These are phyloP conservation scores for Fibroporia radiculosa DNA, from an alignment of 768 basidiomycete species.

Conservation along the genomic window DNA sequence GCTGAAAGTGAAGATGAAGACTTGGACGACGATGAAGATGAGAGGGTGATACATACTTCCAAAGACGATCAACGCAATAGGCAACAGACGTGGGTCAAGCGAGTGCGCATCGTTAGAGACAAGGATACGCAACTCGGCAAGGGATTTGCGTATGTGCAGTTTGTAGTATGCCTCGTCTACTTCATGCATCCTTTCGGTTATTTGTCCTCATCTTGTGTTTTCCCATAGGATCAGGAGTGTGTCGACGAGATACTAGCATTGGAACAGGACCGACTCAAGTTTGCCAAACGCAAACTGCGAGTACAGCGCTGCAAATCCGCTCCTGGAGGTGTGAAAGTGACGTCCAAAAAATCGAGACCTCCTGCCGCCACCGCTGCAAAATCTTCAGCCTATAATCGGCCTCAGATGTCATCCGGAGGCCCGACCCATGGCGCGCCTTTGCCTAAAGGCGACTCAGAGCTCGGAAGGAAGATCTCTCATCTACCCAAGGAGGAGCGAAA, in stretches of 20 bases:
- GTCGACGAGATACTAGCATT: conserved; percentile 89
- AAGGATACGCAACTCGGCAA: conserved; percentile 90
- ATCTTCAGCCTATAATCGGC: conserved; percentile 8
- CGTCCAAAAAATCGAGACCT: conserved; percentile 18
- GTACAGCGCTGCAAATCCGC: conserved; percentile 86
- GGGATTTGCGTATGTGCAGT: conserved; percentile 91
- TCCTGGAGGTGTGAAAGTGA: conserved; percentile 29
- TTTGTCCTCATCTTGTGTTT: neutral
- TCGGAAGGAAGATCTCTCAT: conserved; percentile 71
- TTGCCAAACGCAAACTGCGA: conserved; percentile 88
- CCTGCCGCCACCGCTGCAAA: conserved; percentile 14
- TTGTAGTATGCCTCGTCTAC: conserved; percentile 55
- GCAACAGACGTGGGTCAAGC: conserved; percentile 61
- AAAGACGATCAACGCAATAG: conserved; percentile 3
- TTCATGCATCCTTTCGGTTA: neutral
- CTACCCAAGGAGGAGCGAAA: conserved; percentile 86
- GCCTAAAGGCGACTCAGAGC: conserved; percentile 75
- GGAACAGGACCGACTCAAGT: conserved; percentile 70
- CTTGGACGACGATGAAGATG: conserved; percentile 21
- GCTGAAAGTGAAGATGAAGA: conserved; percentile 22
- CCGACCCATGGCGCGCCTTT: conserved; percentile 21
- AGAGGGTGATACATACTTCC: conserved; percentile 11
- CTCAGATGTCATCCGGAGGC: neutral
- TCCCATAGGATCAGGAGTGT: conserved; percentile 72
- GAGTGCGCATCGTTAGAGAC: conserved; percentile 85